phyloP scores from a whole-genome alignment of 2,329 filamentous ascomycete species.

The Blastomyces percursus region DNA sequence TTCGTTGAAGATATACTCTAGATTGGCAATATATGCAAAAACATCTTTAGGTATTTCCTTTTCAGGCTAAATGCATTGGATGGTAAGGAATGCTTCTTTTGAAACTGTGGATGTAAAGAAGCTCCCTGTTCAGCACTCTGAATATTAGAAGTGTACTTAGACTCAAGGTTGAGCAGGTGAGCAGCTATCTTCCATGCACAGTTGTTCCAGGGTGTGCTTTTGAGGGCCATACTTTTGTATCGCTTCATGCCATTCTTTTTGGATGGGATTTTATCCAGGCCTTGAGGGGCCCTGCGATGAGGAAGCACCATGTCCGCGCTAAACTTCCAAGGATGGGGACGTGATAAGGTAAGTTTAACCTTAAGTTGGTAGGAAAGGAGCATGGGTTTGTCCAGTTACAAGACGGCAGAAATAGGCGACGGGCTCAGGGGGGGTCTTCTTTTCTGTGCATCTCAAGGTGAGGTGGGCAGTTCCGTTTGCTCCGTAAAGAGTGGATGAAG shows the following conservation, averaged over 20 bases:
- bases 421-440: no score
- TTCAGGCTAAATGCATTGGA: slow-evolving; percentile 12
- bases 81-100: slow-evolving; percentile 13
- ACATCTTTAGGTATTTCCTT: slow-evolving; percentile 6
- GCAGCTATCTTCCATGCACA: slow-evolving; percentile 10
- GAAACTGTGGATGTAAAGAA: slow-evolving; percentile 12
- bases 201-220: slow-evolving; percentile 7
- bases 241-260: slow-evolving; percentile 10
- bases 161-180: slow-evolving; percentile 3
- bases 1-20: slow-evolving; percentile 12
- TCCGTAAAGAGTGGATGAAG: no score
- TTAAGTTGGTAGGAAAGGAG: no score
- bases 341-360: not conserved
- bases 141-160: slow-evolving; percentile 8
- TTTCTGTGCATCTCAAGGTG: no score
- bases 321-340: not conserved
- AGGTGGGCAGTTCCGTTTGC: no score
- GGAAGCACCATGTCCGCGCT: not conserved
- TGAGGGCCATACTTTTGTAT: slow-evolving; percentile 11
- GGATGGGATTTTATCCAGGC: slow-evolving; percentile 10
- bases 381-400: no score
- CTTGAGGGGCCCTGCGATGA: slow-evolving; percentile 8
- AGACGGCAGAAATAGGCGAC: no score
- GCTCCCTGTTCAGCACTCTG: slow-evolving; percentile 6
- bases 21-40: slow-evolving; percentile 9